Evolutionary conservation across 2,329 filamentous ascomycete genomes (phyloP).

Genomic region (Fusarium pseudoanthophilum): DNA sequence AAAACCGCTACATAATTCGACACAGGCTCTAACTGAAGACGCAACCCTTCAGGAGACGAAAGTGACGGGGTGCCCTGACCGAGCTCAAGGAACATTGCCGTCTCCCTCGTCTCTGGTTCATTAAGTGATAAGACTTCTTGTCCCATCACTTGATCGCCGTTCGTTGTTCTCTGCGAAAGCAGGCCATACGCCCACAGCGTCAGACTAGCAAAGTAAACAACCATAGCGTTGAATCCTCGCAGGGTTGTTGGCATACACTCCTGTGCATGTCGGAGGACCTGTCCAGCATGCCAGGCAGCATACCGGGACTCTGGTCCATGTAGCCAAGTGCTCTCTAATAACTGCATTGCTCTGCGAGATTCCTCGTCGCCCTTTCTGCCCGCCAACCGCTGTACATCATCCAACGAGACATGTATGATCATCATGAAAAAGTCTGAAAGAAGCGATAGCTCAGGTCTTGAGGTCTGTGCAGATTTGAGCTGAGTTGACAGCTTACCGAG

Average conservation of each 20-base stretch:
- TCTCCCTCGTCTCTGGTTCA: constrained; percentile 28
- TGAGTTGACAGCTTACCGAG: constrained; percentile 32
- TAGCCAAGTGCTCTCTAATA: constrained; percentile 34
- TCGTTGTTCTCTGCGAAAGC: constrained; percentile 13
- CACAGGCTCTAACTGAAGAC: constrained; percentile 29
- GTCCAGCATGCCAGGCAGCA: constrained; percentile 42
- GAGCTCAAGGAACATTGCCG: constrained; percentile 31
- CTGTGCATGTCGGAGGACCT: constrained; percentile 37
- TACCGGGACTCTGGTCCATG: constrained; percentile 31
- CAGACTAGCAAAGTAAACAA: constrained; percentile 39
- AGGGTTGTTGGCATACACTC: constrained; percentile 33
- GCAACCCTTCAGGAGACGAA: constrained; percentile 17
- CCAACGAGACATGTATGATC: constrained; percentile 39
- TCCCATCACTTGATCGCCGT: constrained; percentile 7
- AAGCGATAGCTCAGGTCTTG: constrained; percentile 27
- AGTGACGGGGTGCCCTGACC: constrained; percentile 33
- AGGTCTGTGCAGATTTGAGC: constrained; percentile 8
- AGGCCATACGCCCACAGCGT: constrained; percentile 39
- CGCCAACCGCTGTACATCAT: constrained; percentile 36
- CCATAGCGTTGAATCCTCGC: constrained; percentile 39
- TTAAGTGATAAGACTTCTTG: constrained; percentile 31
- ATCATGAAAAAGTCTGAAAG: constrained; percentile 43
- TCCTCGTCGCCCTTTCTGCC: constrained; percentile 39
- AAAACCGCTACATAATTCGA: constrained; percentile 27
- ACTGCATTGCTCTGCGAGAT: constrained; percentile 24